Base-by-base conservation (phyloP, 2,329 filamentous ascomycete species). In the Cadophora luteo-olivacea region DNA sequence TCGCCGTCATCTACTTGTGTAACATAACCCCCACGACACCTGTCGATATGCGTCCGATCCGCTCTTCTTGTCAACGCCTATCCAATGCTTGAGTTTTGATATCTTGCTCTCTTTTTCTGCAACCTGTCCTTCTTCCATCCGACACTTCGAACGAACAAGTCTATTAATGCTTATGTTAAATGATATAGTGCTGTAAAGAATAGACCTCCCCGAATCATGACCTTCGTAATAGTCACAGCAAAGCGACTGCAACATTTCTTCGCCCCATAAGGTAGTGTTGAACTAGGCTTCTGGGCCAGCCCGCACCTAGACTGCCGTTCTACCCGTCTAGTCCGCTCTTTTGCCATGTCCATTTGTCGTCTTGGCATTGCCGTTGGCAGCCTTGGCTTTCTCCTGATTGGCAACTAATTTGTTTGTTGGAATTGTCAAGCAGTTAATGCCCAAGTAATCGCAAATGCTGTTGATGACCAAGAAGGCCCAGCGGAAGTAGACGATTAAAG, bases 371-470 rank as follows among this genome's bases (percentile, higher is more conserved):
- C 74, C 73, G 64, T 72, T 77, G 9, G 72, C 55, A 9, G 66
- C 68, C 29, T 72, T 75, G 14, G 69, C 62, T 57, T 77, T 75
- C 61, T 75, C 74, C 48, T 72, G 67, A 24, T 75, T 75, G 41
- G 69, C 74, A 32, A 69, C 67, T 36, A 72, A 62, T 63, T 90
- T 90, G 72, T 86, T 84, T 71, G 80, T 79, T 12, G 88, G 88
- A 69, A 99, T 97, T 0, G 94, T 98, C 73, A 99, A 82, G 77
- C 95, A 97, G 77, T 95, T 96, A 84, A 99, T 99, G 70, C 93
- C 94, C 29, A 99, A 83, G 81, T 92, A 98, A 65, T 90, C 86
- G 82, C 96, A 98, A 75, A 99, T 98, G 78, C 91, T 92, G 71
- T 90, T 92, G 76, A 97, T 93, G 60, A 98, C 94, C 52, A 97